Percentiles rank a stretch among this genome's conserved stretches.
Evolutionary conservation across 176 grass and related monocot genomes (phyloP).

Genomic region (Ananas comosus): DNA sequence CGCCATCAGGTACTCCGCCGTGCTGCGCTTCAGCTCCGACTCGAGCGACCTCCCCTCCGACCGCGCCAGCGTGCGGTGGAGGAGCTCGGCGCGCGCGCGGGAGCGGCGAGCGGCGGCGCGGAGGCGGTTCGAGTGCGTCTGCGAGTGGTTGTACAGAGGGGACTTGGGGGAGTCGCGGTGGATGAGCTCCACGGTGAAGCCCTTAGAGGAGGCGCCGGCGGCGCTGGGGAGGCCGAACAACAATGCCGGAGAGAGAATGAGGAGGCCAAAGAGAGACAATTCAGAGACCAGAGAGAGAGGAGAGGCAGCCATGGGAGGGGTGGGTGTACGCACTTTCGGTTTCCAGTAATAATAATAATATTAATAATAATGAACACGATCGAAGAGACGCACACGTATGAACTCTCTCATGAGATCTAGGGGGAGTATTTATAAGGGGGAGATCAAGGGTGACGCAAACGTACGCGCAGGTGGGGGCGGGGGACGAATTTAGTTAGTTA

Average conservation of each 20-base stretch:
- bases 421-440: no score
- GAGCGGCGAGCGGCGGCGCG: neutral
- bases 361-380: no score
- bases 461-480: no score
- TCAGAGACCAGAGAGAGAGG: neutral
- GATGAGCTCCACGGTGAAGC: slow-evolving; percentile 13
- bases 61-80: neutral
- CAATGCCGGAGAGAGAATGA: neutral
- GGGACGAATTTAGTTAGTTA: no score
- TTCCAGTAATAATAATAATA: no score
- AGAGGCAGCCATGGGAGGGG: no score
- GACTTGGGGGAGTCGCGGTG: slow-evolving; percentile 18
- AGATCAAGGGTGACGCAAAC: no score
- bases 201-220: neutral
- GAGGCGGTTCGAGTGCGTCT: neutral
- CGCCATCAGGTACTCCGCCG: neutral
- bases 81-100: neutral
- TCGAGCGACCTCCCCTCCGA: neutral
- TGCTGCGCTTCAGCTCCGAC: neutral
- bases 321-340: no score
- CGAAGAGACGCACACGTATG: no score
- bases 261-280: neutral
- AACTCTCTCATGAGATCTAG: no score
- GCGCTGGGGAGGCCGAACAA: neutral
- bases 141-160: slow-evolving; percentile 2